Base-by-base conservation (phyloP, 352 stramenopile species). In the Phytophthora chlamydospora region DNA sequence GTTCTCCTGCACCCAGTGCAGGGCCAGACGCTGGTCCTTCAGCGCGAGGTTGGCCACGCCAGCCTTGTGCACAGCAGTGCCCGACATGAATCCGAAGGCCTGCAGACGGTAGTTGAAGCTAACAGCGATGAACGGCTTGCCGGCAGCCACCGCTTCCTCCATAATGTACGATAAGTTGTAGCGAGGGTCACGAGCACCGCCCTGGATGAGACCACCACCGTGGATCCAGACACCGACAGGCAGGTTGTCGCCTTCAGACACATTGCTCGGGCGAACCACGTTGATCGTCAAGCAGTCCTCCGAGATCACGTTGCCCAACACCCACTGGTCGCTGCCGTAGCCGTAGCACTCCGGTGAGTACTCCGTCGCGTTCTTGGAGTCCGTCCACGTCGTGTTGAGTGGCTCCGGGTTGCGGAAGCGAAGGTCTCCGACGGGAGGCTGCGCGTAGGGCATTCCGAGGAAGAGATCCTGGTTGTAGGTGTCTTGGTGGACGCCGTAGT, bases 281-380 rank as follows among this genome's bases (percentile, higher is more conserved):
- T 97, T 97, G 27, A 97, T 62, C 63, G 86, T 93, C 32, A 97
- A 63, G 70, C 90, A 96, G 73, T 96, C 89, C 66, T 97, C 88
- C 27, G 66, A 70, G 41, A 75, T 47, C 2, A 61, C 36, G 33
- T 61, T 69, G 39, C 55, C 53, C 32, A 57, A 32, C 6, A 62
- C 61, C 55, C 59, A 60, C 35, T 68, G 58, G 17, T 66, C 51
- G 3, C 63, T 58, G 24, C 64, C 58, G 32, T 71, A 75, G 50
- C 58, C 62, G 38, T 70, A 68, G 43, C 80, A 89, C 38, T 73
- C 53, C 5, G 67, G 56, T 0, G 71, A 73, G 61, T 85, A 88
- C 41, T 77, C 41, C 4, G 67, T 65, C 17, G 80, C 78, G 42
- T 60, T 53, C 48, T 65, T 67, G 0, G 55, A n/a, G 0, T 66